Conservation (phyloP, 2,329 filamentous ascomycete species). For the Cladosporium halotolerans region DNA sequence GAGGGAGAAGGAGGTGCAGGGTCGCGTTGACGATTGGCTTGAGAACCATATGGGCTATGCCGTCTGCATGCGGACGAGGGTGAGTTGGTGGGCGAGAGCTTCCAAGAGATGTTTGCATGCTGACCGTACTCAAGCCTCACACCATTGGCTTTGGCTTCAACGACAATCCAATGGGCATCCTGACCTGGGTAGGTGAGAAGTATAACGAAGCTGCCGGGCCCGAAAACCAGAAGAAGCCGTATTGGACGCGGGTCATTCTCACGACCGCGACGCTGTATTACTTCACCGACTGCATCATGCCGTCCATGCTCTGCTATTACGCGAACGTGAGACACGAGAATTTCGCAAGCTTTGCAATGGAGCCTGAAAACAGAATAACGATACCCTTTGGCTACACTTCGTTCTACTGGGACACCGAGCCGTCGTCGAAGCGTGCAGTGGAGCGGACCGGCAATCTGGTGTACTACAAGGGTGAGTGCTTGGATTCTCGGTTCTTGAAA, state of each 20-base stretch:
- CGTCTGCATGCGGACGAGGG: conserved; percentile 36
- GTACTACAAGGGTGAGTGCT: conserved; percentile 27
- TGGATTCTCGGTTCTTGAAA: not conserved
- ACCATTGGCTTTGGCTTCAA: conserved; percentile 39
- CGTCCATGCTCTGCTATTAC: conserved; percentile 34
- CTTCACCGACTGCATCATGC: conserved; percentile 34
- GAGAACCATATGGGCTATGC: conserved; percentile 39
- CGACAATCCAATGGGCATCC: conserved; percentile 40
- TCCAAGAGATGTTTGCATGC: not conserved
- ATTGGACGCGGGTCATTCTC: conserved; percentile 29
- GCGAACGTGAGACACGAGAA: conserved; percentile 35
- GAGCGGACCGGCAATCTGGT: conserved; percentile 33
- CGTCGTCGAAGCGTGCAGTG: conserved; percentile 30
- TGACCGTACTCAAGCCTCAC: conserved; percentile 26
- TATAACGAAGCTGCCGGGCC: conserved; percentile 35
- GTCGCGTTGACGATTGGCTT: conserved; percentile 31
- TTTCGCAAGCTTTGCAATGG: conserved; percentile 32
- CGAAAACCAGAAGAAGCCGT: conserved; percentile 27
- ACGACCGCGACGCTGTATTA: conserved; percentile 33
- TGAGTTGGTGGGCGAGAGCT: not conserved
- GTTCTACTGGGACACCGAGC: conserved; percentile 34
- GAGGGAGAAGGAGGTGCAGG: conserved; percentile 30
- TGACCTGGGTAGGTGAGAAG: conserved; percentile 42
- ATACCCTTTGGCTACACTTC: conserved; percentile 34
- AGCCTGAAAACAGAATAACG: conserved; percentile 32